Evolutionary conservation across 2,329 filamentous ascomycete species (phyloP).

Genomic region (Cytospora mali): DNA sequence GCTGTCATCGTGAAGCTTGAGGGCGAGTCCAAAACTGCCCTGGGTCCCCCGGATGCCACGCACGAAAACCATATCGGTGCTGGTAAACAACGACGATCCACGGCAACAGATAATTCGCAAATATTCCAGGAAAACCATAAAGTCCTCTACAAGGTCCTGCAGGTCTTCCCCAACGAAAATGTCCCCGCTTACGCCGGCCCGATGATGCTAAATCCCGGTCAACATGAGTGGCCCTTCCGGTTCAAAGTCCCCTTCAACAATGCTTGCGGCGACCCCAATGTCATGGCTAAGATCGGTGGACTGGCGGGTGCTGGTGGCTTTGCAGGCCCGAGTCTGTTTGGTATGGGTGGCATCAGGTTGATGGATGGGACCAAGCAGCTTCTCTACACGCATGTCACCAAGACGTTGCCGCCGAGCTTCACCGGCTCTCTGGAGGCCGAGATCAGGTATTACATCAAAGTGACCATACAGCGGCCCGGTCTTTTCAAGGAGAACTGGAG

Average conservation of each 20-base stretch:
- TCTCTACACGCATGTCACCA: slow-evolving; percentile 72
- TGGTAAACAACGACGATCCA: slow-evolving; percentile 37
- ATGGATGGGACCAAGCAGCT: slow-evolving; percentile 67
- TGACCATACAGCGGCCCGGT: slow-evolving; percentile 86
- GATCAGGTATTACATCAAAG: slow-evolving; percentile 92
- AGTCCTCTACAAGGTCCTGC: slow-evolving; percentile 73
- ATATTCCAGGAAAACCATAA: slow-evolving; percentile 65
- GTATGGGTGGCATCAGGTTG: slow-evolving; percentile 56
- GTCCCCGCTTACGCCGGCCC: slow-evolving; percentile 44
- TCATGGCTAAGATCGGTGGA: slow-evolving; percentile 58
- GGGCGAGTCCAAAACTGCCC: slow-evolving; percentile 72
- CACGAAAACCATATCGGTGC: slow-evolving; percentile 36
- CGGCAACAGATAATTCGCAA: slow-evolving; percentile 20
- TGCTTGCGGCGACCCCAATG: slow-evolving; percentile 59
- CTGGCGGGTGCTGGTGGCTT: slow-evolving; percentile 57
- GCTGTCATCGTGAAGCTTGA: slow-evolving; percentile 82
- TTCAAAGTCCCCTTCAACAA: slow-evolving; percentile 83
- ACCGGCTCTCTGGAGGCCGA: slow-evolving; percentile 88
- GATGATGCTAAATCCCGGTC: slow-evolving; percentile 63
- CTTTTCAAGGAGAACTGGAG: slow-evolving; percentile 91
- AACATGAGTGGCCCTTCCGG: slow-evolving; percentile 75
- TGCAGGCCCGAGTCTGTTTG: slow-evolving; percentile 49
- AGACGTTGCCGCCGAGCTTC: slow-evolving; percentile 85
- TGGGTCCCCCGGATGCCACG: slow-evolving; percentile 50
- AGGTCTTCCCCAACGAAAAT: slow-evolving; percentile 69